Conservation (phyloP, 306 rosid genomes). For the Cicer pinnatifidum region DNA sequence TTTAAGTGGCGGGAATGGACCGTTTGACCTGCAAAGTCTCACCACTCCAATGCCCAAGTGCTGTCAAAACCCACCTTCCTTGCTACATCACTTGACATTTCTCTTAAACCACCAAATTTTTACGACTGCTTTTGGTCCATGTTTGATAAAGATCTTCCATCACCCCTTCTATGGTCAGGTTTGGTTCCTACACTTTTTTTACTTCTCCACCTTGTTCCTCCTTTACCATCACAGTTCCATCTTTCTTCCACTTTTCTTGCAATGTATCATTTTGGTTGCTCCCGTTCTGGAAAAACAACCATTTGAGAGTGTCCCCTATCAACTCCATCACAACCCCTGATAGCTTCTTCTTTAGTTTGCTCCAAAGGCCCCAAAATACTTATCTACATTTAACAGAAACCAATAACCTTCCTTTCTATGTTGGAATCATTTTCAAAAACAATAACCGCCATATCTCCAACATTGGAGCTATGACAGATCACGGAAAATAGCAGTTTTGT, state of each 20-base stretch:
- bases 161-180: not conserved
- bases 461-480: not conserved
- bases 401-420: not conserved
- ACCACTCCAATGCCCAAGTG: not conserved
- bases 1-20: not conserved
- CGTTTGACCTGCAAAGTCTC: not conserved
- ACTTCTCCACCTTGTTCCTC: not conserved
- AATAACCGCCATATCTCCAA: not conserved
- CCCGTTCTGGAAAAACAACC: not conserved
- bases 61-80: not conserved
- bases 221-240: not conserved
- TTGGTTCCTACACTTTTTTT: slow-evolving; percentile 4
- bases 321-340: not conserved
- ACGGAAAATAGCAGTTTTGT: too few relatives aligned
- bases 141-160: not conserved
- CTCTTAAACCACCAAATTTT: not conserved
- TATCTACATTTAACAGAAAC: not conserved
- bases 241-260: not conserved
- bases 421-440: not conserved
- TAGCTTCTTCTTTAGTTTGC: slow-evolving; percentile 1
- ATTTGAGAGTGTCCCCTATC: not conserved
- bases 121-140: not conserved
- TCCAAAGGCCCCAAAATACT: slow-evolving; percentile 3
- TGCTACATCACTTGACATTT: not conserved
- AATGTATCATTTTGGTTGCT: not conserved